These are phyloP conservation scores for Candida chauliodis DNA, from an alignment of 805 yeast genomes.

Conservation along the genomic window DNA sequence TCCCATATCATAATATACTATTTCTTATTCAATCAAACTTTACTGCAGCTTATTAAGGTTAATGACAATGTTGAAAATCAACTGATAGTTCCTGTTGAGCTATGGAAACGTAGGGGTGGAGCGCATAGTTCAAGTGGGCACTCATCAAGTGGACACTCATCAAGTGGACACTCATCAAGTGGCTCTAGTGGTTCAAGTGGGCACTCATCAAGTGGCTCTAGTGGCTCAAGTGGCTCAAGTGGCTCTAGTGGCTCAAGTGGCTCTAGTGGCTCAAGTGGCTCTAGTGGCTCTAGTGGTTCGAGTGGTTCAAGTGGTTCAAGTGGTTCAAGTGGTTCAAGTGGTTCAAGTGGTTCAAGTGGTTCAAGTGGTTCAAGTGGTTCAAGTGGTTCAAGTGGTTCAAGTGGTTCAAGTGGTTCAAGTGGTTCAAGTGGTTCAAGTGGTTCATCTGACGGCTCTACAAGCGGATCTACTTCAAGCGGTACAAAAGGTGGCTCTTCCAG, in stretches of 20 bases:
- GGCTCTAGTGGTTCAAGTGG: conserved; percentile 5
- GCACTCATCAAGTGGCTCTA: neutral
- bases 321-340: conserved; percentile 1
- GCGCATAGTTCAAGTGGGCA: neutral
- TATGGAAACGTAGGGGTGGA: neutral
- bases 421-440: neutral
- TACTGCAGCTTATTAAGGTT: neutral
- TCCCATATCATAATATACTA: neutral
- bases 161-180: conserved; percentile 1
- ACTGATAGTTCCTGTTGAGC: neutral
- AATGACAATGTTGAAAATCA: neutral
- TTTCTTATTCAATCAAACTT: neutral
- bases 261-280: conserved; percentile 3
- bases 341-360: conserved; percentile 1
- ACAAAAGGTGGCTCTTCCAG: conserved; percentile 1
- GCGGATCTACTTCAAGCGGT: neutral
- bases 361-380: conserved; percentile 3
- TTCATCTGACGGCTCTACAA: neutral
- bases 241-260: conserved; percentile 2
- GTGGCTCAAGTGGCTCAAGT: conserved; percentile 2
- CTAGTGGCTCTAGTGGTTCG: conserved; percentile 4
- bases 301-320: conserved; percentile 3
- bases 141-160: conserved; percentile 1
- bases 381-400: conserved; percentile 1
- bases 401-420: neutral